These are phyloP conservation scores for Hypomyces perniciosus DNA, from an alignment of 2,329 filamentous ascomycete species.

Conservation along the genomic window DNA sequence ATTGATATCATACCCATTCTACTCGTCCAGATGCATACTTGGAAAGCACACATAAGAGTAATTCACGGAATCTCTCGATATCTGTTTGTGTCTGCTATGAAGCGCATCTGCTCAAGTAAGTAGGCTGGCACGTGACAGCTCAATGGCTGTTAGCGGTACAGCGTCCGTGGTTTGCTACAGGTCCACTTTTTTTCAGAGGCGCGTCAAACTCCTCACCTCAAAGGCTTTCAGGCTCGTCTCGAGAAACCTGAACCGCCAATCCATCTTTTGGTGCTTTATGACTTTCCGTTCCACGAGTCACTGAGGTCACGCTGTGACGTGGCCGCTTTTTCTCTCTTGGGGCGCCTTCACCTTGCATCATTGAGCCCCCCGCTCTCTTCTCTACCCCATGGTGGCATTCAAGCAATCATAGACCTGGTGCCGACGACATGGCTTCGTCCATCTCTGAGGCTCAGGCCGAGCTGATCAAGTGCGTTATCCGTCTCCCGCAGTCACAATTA, in stretches of 20 bases:
- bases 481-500: too few relatives aligned
- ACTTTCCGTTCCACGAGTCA: conserved; percentile 9
- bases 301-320: conserved; percentile 13
- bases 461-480: conserved; percentile 47
- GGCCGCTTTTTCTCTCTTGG: conserved; percentile 1
- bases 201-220: conserved; percentile 20
- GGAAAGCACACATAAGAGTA: too few relatives aligned
- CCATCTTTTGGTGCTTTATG: conserved; percentile 7
- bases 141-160: conserved; percentile 5
- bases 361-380: background rate
- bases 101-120: background rate
- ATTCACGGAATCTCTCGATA: too few relatives aligned
- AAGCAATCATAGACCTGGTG: conserved; percentile 13
- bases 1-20: too few relatives aligned
- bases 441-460: conserved; percentile 49
- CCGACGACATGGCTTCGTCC: conserved; percentile 30
- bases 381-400: conserved; percentile 7
- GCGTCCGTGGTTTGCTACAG: conserved; percentile 1
- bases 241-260: conserved; percentile 6
- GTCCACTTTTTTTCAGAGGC: conserved; percentile 17
- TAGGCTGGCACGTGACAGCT: conserved; percentile 15
- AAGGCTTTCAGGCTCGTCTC: conserved; percentile 6
- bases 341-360: background rate
- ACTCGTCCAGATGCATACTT: too few relatives aligned
- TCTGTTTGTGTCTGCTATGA: background rate